phyloP scores from a whole-genome alignment of 2,329 filamentous ascomycete genomes.

The Periconia sp. region DNA sequence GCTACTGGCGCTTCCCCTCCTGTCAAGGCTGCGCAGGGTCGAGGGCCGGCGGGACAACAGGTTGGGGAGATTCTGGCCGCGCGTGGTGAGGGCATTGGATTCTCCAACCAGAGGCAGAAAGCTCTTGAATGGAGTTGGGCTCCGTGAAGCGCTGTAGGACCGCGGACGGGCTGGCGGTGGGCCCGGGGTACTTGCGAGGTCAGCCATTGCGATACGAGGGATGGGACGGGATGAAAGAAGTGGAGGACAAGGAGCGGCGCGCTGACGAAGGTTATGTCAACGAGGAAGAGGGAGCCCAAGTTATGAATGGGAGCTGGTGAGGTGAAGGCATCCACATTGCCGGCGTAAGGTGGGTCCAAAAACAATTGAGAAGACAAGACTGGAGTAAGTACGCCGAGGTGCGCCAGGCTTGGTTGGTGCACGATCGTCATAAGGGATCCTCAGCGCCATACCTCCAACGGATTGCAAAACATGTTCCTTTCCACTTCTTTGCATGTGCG shows the following conservation, averaged over 20 bases:
- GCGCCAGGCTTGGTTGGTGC: background rate
- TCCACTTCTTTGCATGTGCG: background rate
- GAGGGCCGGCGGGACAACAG: constrained; percentile 35
- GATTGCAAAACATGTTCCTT: background rate
- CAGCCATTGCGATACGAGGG: constrained; percentile 1
- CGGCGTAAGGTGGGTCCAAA: background rate
- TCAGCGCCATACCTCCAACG: no score
- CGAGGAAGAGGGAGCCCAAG: background rate
- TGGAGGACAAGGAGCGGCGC: background rate
- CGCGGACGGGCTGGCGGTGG: constrained; percentile 12
- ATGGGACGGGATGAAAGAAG: background rate
- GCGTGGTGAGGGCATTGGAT: constrained; percentile 41
- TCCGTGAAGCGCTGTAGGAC: constrained; percentile 32
- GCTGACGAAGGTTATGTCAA: background rate
- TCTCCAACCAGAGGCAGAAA: constrained; percentile 48
- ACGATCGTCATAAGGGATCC: background rate
- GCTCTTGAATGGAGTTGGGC: constrained; percentile 36
- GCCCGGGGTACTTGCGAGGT: background rate
- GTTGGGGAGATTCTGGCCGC: constrained; percentile 48
- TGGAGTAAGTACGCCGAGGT: background rate
- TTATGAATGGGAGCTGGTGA: background rate
- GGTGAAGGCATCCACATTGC: background rate
- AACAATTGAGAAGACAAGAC: background rate
- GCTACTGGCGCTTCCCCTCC: constrained; percentile 33
- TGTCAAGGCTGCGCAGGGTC: constrained; percentile 29